These are phyloP conservation scores for Debaryomyces sp. DNA, from an alignment of 1,139 yeast species.

Conservation along the genomic window DNA sequence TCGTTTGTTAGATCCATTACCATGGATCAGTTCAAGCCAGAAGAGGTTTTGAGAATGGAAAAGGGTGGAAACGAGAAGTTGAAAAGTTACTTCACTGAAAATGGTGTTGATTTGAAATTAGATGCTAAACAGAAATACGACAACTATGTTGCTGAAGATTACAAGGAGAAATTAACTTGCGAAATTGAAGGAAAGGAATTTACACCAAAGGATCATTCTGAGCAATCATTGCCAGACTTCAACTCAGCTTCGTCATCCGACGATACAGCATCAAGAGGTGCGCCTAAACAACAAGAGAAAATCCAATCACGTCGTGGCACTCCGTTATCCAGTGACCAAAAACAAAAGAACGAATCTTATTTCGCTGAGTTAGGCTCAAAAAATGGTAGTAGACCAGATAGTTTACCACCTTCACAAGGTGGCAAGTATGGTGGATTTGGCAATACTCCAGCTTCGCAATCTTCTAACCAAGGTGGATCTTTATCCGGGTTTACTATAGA, in stretches of 20 bases:
- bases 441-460: constrained; percentile 57
- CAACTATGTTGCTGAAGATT: constrained; percentile 91
- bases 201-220: constrained; percentile 67
- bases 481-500: constrained; percentile 67
- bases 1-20: constrained; percentile 96
- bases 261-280: constrained; percentile 15
- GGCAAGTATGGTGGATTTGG: constrained; percentile 94
- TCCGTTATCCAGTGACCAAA: constrained; percentile 45
- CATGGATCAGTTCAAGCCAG: constrained; percentile 96
- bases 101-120: constrained; percentile 69
- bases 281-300: constrained; percentile 26
- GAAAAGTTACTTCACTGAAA: constrained; percentile 62
- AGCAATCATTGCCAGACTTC: constrained; percentile 41
- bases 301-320: constrained; percentile 47
- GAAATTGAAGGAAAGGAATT: constrained; percentile 74
- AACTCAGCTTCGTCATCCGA: constrained; percentile 1
- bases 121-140: constrained; percentile 80
- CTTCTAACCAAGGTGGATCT: constrained; percentile 29
- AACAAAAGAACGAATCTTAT: constrained; percentile 72
- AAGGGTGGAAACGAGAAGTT: constrained; percentile 90
- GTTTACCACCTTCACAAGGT: constrained; percentile 91
- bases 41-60: constrained; percentile 89
- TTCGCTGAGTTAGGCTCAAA: constrained; percentile 77
- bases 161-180: constrained; percentile 78
- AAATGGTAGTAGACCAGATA: constrained; percentile 73